Base-by-base conservation (phyloP, 768 basidiomycete species). In the Serendipita indica region DNA sequence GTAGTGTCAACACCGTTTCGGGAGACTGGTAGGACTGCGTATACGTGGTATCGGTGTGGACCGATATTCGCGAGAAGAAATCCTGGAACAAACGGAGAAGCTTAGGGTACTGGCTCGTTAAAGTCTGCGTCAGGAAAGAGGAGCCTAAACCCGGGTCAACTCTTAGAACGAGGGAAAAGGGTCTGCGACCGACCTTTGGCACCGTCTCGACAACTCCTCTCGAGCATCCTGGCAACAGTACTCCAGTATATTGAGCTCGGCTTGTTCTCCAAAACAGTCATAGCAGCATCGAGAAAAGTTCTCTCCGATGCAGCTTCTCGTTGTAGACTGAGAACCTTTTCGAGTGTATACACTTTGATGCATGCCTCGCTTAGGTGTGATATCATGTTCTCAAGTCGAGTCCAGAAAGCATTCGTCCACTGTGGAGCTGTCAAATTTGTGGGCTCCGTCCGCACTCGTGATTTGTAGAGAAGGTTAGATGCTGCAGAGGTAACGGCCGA, bases 21-120 rank as follows among this genome's bases (percentile, higher is more conserved):
- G 94, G 88, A 64, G 92, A 91, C 71, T 99, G 96, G 54, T 86
- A 78, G 0, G 79, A 75, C 57, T 83, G 80, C 0, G 81, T 83
- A 68, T 98, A 98, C 3, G 88, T 73, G 0, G 96, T 98, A 66
- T 98, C 94, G 1, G 96, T 96, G 67, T 97, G 89, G 10, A 94
- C 86, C 2, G 90, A 83, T 57, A 98, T 90, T 68, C 92, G 92
- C 30, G 86, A 82, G 68, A 99, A 99, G 72, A 99, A 96, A 37
- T 92, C 91, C 58, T 99, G 96, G 71, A 99, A 93, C 1, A 97
- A 77, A 7, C 96, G 79, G 6, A 99, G 69, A 2, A 99, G 74
- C 52, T 80, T 79, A 2, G 93, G 90, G 70, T 98, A 98, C 16
- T 88, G 86, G 1, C 81, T 74, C 63, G 84, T 83, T 37, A 99